Evolutionary conservation across 192 early-diverging fungal genomes (phyloP).

Genomic region (Coemansia sp.): DNA sequence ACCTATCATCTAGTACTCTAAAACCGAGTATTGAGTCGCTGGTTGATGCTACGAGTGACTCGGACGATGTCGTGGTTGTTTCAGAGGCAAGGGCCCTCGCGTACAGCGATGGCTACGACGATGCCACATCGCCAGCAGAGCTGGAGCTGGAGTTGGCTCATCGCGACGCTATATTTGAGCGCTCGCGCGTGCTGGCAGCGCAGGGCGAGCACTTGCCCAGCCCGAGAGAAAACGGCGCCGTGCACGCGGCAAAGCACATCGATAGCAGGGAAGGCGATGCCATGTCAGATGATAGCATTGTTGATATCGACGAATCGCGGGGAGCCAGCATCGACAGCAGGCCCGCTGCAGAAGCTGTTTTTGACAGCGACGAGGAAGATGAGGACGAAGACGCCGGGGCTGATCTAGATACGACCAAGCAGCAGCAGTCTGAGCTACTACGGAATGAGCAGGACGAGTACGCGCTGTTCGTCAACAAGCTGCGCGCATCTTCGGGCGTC

Average conservation of each 20-base stretch:
- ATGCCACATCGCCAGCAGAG: not conserved
- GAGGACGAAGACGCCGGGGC: constrained; percentile 52
- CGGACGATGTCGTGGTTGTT: not conserved
- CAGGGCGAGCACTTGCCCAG: not conserved
- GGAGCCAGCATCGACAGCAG: not conserved
- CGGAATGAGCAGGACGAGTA: constrained; percentile 66
- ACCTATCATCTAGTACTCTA: not conserved
- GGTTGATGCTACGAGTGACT: not conserved
- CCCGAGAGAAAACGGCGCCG: not conserved
- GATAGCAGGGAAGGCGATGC: not conserved
- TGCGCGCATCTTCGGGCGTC: constrained; percentile 9
- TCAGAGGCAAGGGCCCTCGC: not conserved
- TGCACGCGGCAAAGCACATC: not conserved
- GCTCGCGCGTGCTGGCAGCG: not conserved
- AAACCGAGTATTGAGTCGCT: not conserved
- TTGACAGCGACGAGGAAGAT: constrained; percentile 18
- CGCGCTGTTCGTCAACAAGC: constrained; percentile 60
- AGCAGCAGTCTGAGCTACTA: constrained; percentile 26
- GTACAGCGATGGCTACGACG: not conserved
- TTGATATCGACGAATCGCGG: not conserved
- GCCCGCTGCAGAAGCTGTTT: not conserved
- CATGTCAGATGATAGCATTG: not conserved
- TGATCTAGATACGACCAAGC: constrained; percentile 24
- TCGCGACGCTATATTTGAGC: constrained; percentile 4
- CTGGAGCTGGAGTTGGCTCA: not conserved